Conservation (phyloP, 176 grass and related monocot species). For the Triticum urartu region DNA sequence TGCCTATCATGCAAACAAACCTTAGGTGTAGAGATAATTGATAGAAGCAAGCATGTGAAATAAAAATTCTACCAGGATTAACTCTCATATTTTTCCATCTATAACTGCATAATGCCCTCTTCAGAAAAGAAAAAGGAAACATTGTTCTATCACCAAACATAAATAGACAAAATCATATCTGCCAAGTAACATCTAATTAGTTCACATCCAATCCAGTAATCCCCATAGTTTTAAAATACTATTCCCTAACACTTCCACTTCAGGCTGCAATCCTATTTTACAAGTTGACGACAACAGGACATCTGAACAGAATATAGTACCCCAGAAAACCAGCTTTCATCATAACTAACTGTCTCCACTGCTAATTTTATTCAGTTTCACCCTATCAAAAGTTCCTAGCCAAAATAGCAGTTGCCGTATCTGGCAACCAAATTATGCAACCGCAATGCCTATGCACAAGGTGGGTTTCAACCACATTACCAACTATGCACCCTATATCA, state of each 20-base stretch:
- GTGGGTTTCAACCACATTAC: background rate
- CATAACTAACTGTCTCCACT: background rate
- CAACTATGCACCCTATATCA: background rate
- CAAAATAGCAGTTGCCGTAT: background rate
- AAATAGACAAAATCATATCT: background rate
- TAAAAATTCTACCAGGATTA: slow-evolving; percentile 19
- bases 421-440: background rate
- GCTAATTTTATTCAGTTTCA: background rate
- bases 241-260: background rate
- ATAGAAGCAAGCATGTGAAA: slow-evolving; percentile 13
- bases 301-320: background rate
- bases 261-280: background rate
- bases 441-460: background rate
- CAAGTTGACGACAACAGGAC: background rate
- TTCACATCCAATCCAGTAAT: slow-evolving; percentile 8
- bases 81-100: slow-evolving; percentile 7
- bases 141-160: background rate
- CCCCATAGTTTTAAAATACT: background rate
- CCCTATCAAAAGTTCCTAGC: background rate
- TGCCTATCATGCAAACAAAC: slow-evolving; percentile 18
- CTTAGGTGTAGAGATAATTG: background rate
- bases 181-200: background rate
- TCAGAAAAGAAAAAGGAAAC: background rate
- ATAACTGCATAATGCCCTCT: slow-evolving; percentile 4
- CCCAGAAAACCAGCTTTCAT: background rate